Evolutionary conservation across 139 green algal species (phyloP), one percentile per base, ranked within the genome.

Genomic region (Closterium sp.): DNA sequence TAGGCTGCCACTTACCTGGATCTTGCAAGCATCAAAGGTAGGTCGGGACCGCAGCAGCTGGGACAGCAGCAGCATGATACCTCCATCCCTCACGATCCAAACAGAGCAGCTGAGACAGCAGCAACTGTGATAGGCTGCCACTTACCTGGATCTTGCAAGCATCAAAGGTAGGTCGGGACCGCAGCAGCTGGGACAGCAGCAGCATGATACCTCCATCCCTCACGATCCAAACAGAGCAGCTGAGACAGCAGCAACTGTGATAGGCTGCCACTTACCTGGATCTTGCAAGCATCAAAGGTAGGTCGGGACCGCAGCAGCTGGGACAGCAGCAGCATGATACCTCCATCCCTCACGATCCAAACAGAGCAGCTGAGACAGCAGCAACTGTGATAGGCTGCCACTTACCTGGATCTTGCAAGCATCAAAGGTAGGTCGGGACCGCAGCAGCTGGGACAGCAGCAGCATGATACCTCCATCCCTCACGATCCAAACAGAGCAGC

Each of bases 11-110:
- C 19, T 13, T 22, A 97, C 94, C 31, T 98, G 98, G 92, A 97
- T 95, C 30, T 96, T 99, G n/a, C 94, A 98, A 42, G 28, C 99
- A 88, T 99, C 97, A 97, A 98, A 99, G 96, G 96, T 99, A 13
- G 62, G 31, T 32, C 86, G 28, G 1, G 96, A 95, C 90, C 95
- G 96, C 94, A 92, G 95, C 86, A 97, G 98, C 31, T 99, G 99
- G 95, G 95, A 90, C 89, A 97, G 97, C 91, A 97, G 98, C 96
- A 98, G 97, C 22, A 97, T 98, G 2, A 94, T 96, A 92, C 95
- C 96, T 86, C 91, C 92, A 86, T 88, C 94, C 11, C 30, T 94
- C 86, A 96, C 97, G 10, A 97, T 99, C 45, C 98, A 99, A 6
- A 91, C n/a, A 93, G 87, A n/a, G n/a, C n/a, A n/a, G n/a, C n/a